Evolutionary conservation across 1,284 basidiomycete genomes (phyloP), one percentile per base, ranked within the genome.

Genomic region (Vanrija sp.): DNA sequence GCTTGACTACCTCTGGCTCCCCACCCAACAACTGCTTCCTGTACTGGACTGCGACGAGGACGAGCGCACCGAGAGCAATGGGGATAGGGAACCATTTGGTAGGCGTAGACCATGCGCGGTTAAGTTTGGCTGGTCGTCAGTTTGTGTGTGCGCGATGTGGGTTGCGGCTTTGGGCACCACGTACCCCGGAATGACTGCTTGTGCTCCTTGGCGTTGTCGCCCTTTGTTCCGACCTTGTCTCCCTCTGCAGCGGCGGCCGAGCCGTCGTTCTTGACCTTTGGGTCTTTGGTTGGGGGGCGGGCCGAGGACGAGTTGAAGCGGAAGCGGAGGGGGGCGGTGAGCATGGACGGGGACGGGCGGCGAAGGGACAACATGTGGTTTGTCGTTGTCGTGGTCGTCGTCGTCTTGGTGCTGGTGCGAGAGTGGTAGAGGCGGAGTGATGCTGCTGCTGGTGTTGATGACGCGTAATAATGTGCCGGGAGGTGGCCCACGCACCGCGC

Each of bases 31-130:
- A 54, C 56, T 68, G 60, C 67, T 75, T 64, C 38, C 72, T 49
- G 59, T 86, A 92, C 71, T 93, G 88, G 22, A 96, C 80, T 45
- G 83, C 84, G 55, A 93, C 84, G 42, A 96, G 85, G 22, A 95
- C 81, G 24, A 94, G 81, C 2, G 89, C 92, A 38, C 93, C 93
- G 31, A 96, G 85, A 15, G 90, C 89, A 56, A 97, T 78, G 15
- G 95, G 95, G 42, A 98, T 83, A 9, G 95, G 94, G 64, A 93
- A 94, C 95, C 95, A 98, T 75, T 85, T 89, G 48, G 88, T 91
- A 1, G 89, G 91, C 0, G 94, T 96, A 62, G 85, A 81, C 92
- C 93, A 96, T 22, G 90, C 91, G 59, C 83, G 72, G 39, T 77
- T 75, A 10, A 85, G 72, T 56, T 71, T 60, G 48, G 50, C 59